Percentiles rank a stretch among this genome's conserved stretches.
These are phyloP conservation scores for Gossypioides kirkii DNA, from an alignment of 345 rosid species.

Conservation along the genomic window DNA sequence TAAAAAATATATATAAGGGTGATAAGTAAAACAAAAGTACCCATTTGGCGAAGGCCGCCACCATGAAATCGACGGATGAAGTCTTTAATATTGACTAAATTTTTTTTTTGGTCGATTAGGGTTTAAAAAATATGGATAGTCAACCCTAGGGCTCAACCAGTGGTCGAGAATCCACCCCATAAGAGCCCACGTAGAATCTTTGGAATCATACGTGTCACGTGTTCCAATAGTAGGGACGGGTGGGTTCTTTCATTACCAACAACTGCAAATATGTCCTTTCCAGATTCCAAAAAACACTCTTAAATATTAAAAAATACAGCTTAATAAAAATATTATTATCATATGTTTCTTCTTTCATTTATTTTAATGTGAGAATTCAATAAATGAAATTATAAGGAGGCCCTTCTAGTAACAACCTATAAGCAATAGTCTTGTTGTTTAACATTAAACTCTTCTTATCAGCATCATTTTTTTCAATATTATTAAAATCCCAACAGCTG, in stretches of 20 bases:
- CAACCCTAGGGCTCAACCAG: background rate
- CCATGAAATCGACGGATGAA: background rate
- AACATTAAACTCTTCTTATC: too few species aligned
- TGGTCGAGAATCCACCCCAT: slow-evolving; percentile 11
- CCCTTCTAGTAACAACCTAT: too few species aligned
- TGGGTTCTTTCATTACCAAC: background rate
- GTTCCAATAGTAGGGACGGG: background rate
- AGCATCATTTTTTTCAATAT: too few species aligned
- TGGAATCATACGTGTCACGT: slow-evolving; percentile 15
- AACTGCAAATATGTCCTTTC: background rate
- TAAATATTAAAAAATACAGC: background rate
- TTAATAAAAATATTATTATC: too few species aligned
- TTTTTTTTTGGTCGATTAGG: background rate
- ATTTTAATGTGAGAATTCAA: too few species aligned
- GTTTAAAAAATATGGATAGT: background rate
- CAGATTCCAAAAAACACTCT: background rate
- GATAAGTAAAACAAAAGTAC: too few species aligned
- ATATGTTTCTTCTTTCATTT: too few species aligned
- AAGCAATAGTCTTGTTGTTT: too few species aligned
- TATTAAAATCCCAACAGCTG: too few species aligned
- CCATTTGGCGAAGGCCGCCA: background rate
- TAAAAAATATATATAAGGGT: too few species aligned
- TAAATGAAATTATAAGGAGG: too few species aligned
- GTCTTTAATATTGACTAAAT: background rate
- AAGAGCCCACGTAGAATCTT: background rate